Conservation (phyloP, 2,329 filamentous ascomycete species). For the Microdochium bolleyi region DNA sequence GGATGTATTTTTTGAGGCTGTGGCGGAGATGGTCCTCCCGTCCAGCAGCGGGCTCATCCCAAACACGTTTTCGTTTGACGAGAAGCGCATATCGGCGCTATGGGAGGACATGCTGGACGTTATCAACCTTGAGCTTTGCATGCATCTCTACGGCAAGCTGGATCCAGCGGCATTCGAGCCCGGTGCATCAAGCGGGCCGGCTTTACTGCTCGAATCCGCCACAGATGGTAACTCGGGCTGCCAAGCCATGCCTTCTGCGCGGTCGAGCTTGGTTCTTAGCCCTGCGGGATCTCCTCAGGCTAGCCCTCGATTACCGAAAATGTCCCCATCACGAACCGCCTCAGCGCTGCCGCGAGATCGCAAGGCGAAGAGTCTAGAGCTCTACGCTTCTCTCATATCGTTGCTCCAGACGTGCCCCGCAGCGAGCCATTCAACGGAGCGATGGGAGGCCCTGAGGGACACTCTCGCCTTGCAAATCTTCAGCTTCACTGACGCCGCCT, state of each 20-base stretch:
- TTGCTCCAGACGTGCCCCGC: conserved; percentile 43
- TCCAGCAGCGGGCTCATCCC: conserved; percentile 41
- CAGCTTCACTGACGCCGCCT: conserved; percentile 44
- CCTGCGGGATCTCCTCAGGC: conserved; percentile 38
- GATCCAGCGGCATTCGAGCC: conserved; percentile 18
- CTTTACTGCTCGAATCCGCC: conserved; percentile 2
- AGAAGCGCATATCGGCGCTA: conserved; percentile 54
- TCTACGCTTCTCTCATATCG: conserved; percentile 46
- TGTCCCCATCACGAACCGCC: conserved; percentile 28
- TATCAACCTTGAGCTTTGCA: conserved; percentile 57
- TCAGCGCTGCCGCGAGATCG: conserved; percentile 28
- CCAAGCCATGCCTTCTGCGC: background rate
- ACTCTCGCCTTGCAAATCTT: conserved; percentile 51
- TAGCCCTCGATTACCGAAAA: conserved; percentile 41
- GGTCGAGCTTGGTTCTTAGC: conserved; percentile 42
- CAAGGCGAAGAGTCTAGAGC: conserved; percentile 33
- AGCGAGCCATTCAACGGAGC: conserved; percentile 29
- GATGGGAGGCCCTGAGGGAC: conserved; percentile 45
- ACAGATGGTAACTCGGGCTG: conserved; percentile 12
- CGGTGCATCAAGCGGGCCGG: background rate
- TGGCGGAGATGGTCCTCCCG: conserved; percentile 47
- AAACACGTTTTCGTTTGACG: conserved; percentile 57
- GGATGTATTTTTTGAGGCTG: conserved; percentile 50
- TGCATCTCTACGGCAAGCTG: conserved; percentile 47
- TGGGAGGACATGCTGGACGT: conserved; percentile 53